phyloP scores from a whole-genome alignment of 805 yeast species.

The Sugiyamaella boreocaroliniensis region DNA sequence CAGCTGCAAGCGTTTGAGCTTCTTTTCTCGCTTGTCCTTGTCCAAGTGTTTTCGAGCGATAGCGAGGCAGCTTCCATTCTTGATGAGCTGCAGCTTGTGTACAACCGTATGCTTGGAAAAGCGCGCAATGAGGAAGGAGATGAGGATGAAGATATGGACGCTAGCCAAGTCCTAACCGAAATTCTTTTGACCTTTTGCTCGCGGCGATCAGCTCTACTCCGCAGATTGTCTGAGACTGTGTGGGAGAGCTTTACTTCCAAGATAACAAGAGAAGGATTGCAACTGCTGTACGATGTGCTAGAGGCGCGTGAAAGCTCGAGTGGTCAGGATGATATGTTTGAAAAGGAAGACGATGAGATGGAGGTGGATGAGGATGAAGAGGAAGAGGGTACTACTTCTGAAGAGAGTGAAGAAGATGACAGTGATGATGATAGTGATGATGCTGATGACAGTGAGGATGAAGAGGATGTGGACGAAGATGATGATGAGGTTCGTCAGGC shows the following conservation, averaged over 20 bases:
- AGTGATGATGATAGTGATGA: constrained; percentile 34
- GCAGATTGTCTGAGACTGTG: constrained; percentile 48
- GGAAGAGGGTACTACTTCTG: constrained; percentile 26
- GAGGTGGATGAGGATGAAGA: constrained; percentile 43
- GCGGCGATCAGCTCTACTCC: constrained; percentile 50
- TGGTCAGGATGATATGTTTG: constrained; percentile 73
- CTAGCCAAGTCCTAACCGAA: constrained; percentile 49
- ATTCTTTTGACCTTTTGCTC: constrained; percentile 51
- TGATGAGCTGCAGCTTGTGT: constrained; percentile 63
- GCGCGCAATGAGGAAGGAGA: constrained; percentile 34
- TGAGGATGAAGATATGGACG: constrained; percentile 35
- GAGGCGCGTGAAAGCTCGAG: constrained; percentile 67
- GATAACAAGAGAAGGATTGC: constrained; percentile 41
- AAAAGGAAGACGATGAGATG: constrained; percentile 47
- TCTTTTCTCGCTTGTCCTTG: constrained; percentile 64
- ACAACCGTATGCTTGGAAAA: constrained; percentile 37
- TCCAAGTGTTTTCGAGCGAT: constrained; percentile 69
- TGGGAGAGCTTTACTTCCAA: constrained; percentile 52
- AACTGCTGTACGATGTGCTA: constrained; percentile 48
- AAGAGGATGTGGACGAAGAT: constrained; percentile 32
- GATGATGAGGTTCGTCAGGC: constrained; percentile 35
- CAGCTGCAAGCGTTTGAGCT: constrained; percentile 64
- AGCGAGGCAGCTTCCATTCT: constrained; percentile 69
- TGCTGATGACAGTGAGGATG: constrained; percentile 34
- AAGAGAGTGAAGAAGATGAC: constrained; percentile 30